A percentile compares a stretch with the other conserved stretches of the same genome.
phyloP scores from a whole-genome alignment of 495 filamentous ascomycete genomes.

The Neurospora hispaniola region DNA sequence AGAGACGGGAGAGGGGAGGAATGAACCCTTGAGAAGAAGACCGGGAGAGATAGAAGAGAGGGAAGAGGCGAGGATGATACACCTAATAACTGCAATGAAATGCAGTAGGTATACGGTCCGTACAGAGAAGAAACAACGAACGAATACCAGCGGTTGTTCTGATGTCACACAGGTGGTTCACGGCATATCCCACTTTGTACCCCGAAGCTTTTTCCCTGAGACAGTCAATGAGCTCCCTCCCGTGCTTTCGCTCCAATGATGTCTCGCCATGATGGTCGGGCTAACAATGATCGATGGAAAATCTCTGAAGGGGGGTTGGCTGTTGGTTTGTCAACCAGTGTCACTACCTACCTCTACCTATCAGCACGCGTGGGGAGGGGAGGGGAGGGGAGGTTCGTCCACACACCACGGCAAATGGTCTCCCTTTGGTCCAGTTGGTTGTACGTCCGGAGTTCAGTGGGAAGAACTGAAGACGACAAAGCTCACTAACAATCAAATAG shows the following conservation, averaged over 20 bases:
- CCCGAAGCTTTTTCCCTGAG: neutral
- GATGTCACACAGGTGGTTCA: neutral
- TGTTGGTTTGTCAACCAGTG: neutral
- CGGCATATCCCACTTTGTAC: neutral
- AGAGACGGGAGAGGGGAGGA: neutral
- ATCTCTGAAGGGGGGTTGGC: neutral
- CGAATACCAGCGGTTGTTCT: neutral
- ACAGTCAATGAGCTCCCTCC: neutral
- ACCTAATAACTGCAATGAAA: neutral
- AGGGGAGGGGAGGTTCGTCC: neutral
- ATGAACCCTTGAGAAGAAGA: neutral
- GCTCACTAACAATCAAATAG: no score
- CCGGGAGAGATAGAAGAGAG: neutral
- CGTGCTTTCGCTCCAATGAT: neutral
- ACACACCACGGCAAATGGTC: neutral
- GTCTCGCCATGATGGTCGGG: neutral
- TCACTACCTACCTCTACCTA: neutral
- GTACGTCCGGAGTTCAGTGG: no score
- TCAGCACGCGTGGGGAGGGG: neutral
- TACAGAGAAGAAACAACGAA: neutral
- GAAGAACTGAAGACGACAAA: no score
- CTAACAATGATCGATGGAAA: neutral
- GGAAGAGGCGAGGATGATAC: neutral
- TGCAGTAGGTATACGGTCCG: neutral
- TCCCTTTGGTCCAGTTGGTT: no score